Conservation (phyloP, 2,329 filamentous ascomycete species). For the Sarocladiaceae sp. region DNA sequence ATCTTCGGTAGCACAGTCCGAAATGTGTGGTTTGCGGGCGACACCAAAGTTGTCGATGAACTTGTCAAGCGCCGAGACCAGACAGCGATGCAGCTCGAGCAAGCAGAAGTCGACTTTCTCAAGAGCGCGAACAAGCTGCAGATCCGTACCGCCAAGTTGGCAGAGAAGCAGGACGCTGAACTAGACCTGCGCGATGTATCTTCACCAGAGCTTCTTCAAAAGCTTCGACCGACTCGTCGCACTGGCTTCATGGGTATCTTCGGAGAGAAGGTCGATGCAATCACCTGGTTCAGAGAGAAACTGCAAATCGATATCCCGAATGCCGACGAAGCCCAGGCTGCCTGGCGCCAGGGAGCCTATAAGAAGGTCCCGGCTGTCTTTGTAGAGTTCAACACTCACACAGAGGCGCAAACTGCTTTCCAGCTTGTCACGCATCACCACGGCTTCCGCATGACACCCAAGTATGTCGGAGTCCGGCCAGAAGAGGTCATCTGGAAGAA, state of each 20-base stretch:
- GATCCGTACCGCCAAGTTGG: constrained; percentile 27
- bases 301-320: constrained; percentile 54
- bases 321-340: constrained; percentile 58
- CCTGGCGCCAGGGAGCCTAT: constrained; percentile 60
- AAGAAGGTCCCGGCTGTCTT: constrained; percentile 71
- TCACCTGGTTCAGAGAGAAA: constrained; percentile 70
- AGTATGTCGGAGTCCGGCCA: constrained; percentile 77
- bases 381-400: constrained; percentile 79
- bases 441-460: constrained; percentile 76
- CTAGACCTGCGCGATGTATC: constrained; percentile 60
- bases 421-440: constrained; percentile 80
- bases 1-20: constrained; percentile 74
- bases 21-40: constrained; percentile 77
- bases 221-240: constrained; percentile 67
- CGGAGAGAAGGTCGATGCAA: constrained; percentile 72
- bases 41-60: constrained; percentile 67
- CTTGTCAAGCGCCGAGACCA: constrained; percentile 73
- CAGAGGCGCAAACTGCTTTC: constrained; percentile 80
- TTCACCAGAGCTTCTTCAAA: constrained; percentile 60
- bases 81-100: constrained; percentile 73
- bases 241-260: constrained; percentile 58
- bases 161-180: constrained; percentile 12
- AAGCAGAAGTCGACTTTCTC: constrained; percentile 77
- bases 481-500: constrained; percentile 84
- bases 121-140: constrained; percentile 45